Percentiles rank a stretch among this genome's conserved stretches.
Evolutionary conservation across 1,139 yeast genomes (phyloP).

Genomic region (Debaryomyces coudertii): DNA sequence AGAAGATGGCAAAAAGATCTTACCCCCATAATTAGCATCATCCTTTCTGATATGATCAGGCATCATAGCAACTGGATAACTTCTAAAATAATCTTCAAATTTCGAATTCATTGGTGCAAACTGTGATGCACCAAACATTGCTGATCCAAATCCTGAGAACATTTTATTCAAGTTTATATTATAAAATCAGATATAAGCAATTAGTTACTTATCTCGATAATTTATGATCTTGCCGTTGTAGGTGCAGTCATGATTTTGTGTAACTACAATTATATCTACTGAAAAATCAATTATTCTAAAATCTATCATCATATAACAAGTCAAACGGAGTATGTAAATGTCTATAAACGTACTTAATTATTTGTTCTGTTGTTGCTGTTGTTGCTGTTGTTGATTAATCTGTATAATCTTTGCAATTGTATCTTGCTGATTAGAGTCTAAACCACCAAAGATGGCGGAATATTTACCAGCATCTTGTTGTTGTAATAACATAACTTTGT

Average conservation of each 20-base stretch:
- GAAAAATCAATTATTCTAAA: not conserved
- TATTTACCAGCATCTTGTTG: constrained; percentile 37
- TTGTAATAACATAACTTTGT: constrained; percentile 31
- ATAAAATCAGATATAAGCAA: not conserved
- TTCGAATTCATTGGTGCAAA: constrained; percentile 37
- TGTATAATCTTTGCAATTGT: constrained; percentile 36
- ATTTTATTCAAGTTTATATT: constrained; percentile 21
- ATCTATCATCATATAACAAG: not conserved
- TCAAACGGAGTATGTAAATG: constrained; percentile 3
- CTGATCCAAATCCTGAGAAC: constrained; percentile 52
- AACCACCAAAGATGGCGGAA: constrained; percentile 41
- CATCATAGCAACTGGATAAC: constrained; percentile 92
- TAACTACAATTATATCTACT: constrained; percentile 1
- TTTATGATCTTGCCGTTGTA: constrained; percentile 6
- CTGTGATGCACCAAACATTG: constrained; percentile 41
- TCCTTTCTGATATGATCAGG: constrained; percentile 77
- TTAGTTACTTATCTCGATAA: not conserved
- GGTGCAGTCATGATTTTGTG: constrained; percentile 10
- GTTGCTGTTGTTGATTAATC: constrained; percentile 21
- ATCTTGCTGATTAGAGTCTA: constrained; percentile 40
- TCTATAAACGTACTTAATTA: constrained; percentile 2
- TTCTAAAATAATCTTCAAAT: constrained; percentile 83
- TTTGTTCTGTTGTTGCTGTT: constrained; percentile 4
- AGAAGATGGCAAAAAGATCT: constrained; percentile 91
- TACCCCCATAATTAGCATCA: constrained; percentile 93